A percentile compares a stretch with the other conserved stretches of the same genome.
phyloP scores from a whole-genome alignment of 2,329 filamentous ascomycete genomes.

The Cladosporium sp. region DNA sequence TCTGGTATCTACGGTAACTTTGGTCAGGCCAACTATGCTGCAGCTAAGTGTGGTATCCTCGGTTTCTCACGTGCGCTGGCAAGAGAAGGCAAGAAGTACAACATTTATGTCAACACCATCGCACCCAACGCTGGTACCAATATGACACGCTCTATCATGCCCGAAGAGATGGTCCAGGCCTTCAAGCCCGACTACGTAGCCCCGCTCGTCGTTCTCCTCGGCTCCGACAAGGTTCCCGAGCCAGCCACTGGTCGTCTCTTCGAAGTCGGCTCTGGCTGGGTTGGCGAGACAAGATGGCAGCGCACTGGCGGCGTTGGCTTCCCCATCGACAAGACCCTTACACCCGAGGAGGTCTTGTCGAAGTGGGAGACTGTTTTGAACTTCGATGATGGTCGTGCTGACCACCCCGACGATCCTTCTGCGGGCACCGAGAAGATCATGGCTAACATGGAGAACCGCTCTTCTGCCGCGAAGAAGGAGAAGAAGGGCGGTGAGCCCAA shows the following conservation, averaged over 20 bases:
- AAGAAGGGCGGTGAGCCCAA: conserved; percentile 37
- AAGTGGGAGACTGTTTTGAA: conserved; percentile 74
- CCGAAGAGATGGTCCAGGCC: conserved; percentile 94
- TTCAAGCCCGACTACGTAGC: conserved; percentile 99
- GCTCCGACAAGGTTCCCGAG: conserved; percentile 79
- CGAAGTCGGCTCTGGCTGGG: conserved; percentile 94
- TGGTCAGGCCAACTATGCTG: conserved; percentile 95
- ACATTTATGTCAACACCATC: conserved; percentile 97
- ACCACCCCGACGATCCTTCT: conserved; percentile 75
- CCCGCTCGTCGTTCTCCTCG: conserved; percentile 82
- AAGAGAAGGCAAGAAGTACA: conserved; percentile 91
- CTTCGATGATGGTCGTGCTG: conserved; percentile 83
- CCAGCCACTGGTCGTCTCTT: conserved; percentile 82
- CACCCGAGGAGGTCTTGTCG: conserved; percentile 76
- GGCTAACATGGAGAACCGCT: conserved; percentile 81
- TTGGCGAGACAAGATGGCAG: conserved; percentile 90
- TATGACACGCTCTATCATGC: conserved; percentile 91
- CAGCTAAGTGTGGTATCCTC: conserved; percentile 69
- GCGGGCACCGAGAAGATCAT: conserved; percentile 75
- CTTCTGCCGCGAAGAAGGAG: conserved; percentile 36
- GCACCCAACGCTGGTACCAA: conserved; percentile 94
- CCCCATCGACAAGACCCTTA: conserved; percentile 77
- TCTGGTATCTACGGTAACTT: conserved; percentile 99
- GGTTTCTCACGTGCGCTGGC: conserved; percentile 92
- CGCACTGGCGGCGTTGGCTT: conserved; percentile 84